These are phyloP conservation scores for Neopestalotiopsis clavispora DNA, from an alignment of 2,329 filamentous ascomycete genomes.

Conservation along the genomic window DNA sequence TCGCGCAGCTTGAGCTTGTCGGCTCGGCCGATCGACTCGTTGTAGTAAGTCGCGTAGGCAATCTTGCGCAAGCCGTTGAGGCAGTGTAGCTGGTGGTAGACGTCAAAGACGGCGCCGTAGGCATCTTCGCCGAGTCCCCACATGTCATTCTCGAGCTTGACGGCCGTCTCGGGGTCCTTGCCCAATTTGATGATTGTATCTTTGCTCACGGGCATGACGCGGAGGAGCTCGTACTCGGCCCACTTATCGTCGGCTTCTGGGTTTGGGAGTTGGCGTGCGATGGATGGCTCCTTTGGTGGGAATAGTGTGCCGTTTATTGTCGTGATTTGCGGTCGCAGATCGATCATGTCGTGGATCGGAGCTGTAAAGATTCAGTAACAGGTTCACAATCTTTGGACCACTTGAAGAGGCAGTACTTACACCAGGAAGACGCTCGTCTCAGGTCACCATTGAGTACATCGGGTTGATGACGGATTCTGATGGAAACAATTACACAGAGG, in stretches of 20 bases:
- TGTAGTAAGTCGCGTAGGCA: conserved; percentile 31
- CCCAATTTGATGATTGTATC: conserved; percentile 33
- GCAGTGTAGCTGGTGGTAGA: conserved; percentile 29
- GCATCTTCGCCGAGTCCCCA: conserved; percentile 38
- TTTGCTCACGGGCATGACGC: conserved; percentile 15
- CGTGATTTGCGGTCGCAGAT: conserved; percentile 6
- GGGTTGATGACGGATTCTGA: neutral
- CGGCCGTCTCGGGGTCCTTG: conserved; percentile 33
- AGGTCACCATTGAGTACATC: neutral
- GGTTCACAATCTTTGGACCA: no score
- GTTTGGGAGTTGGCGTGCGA: conserved; percentile 19
- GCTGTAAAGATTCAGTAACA: neutral
- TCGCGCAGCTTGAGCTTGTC: conserved; percentile 20
- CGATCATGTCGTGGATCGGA: conserved; percentile 17
- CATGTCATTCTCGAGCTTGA: conserved; percentile 33
- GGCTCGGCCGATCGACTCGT: conserved; percentile 8
- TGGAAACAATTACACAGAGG: neutral
- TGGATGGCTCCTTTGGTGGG: conserved; percentile 13
- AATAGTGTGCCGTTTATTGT: conserved; percentile 21
- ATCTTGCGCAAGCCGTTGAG: conserved; percentile 28
- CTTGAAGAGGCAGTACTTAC: neutral
- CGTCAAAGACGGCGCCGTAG: conserved; percentile 32
- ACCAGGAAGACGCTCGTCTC: conserved; percentile 7
- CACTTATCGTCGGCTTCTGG: conserved; percentile 17
- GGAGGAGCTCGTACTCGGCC: conserved; percentile 18